Evolutionary conservation across 176 grass and related monocot species (phyloP).

Genomic region (Carex pumila): DNA sequence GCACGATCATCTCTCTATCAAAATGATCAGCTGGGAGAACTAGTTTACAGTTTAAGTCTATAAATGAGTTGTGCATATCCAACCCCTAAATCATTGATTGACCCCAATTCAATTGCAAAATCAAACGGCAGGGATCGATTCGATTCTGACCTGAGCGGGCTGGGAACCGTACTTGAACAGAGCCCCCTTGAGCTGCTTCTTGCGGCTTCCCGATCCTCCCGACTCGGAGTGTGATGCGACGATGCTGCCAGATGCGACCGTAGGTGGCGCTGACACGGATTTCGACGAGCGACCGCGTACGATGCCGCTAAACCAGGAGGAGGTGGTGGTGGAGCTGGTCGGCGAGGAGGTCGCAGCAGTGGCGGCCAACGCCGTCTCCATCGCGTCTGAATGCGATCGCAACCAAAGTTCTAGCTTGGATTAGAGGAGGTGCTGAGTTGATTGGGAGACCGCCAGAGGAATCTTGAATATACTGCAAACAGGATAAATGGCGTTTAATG

Average conservation of each 20-base stretch:
- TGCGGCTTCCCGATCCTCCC: constrained; percentile 17
- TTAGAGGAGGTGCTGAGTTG: not conserved
- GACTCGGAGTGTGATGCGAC: constrained; percentile 23
- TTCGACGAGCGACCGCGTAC: constrained; percentile 38
- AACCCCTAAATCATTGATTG: not conserved
- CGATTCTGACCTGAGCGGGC: constrained; percentile 49
- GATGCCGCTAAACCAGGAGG: constrained; percentile 80
- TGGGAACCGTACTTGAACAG: constrained; percentile 96
- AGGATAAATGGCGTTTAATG: constrained; percentile 2
- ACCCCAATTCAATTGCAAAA: not conserved
- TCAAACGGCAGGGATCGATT: not conserved
- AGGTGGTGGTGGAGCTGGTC: constrained; percentile 18
- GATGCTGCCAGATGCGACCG: constrained; percentile 31
- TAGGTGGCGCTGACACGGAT: constrained; percentile 21
- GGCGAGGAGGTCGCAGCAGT: constrained; percentile 32
- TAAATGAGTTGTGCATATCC: not conserved
- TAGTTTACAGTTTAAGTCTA: not conserved
- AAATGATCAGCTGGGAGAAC: not conserved
- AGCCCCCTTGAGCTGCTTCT: constrained; percentile 51
- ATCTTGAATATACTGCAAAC: not conserved
- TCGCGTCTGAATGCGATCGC: constrained; percentile 7
- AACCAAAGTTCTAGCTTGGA: not conserved
- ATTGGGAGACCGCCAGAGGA: not conserved
- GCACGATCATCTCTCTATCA: not conserved
- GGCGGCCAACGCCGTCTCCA: constrained; percentile 18